These are phyloP conservation scores for Cryptosporidium felis DNA, from an alignment of 169 alveolate genomes.

Conservation along the genomic window DNA sequence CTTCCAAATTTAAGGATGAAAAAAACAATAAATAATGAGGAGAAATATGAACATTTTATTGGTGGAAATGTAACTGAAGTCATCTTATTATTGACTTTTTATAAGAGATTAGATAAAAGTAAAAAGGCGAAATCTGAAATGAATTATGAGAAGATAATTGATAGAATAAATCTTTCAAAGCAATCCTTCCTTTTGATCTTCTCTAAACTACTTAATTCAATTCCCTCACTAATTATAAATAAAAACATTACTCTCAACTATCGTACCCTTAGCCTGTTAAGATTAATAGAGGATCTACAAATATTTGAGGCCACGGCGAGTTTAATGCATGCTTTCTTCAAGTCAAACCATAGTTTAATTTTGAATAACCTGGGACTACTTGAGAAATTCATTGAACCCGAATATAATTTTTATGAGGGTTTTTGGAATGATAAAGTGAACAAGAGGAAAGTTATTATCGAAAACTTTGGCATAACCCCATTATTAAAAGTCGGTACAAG, in stretches of 20 bases:
- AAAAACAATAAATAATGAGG: neutral
- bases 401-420: neutral
- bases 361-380: neutral
- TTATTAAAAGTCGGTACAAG: constrained; percentile 43
- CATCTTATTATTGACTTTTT: constrained; percentile 34
- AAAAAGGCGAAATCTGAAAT: neutral
- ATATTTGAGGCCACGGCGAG: constrained; percentile 16
- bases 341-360: neutral
- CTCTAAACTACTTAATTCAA: neutral
- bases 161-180: neutral
- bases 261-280: neutral
- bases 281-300: constrained; percentile 5
- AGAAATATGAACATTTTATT: too few species aligned
- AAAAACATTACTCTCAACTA: neutral
- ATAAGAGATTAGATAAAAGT: constrained; percentile 13
- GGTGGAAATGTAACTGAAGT: constrained; percentile 1
- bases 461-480: constrained; percentile 25
- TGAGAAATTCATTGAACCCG: neutral
- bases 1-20: neutral
- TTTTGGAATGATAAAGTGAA: neutral
- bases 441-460: neutral
- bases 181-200: constrained; percentile 6
- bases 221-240: neutral
- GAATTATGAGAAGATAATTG: neutral
- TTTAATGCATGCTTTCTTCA: neutral